These are phyloP conservation scores for Ophiostoma montium DNA, from an alignment of 2,329 filamentous ascomycete genomes.

Conservation along the genomic window DNA sequence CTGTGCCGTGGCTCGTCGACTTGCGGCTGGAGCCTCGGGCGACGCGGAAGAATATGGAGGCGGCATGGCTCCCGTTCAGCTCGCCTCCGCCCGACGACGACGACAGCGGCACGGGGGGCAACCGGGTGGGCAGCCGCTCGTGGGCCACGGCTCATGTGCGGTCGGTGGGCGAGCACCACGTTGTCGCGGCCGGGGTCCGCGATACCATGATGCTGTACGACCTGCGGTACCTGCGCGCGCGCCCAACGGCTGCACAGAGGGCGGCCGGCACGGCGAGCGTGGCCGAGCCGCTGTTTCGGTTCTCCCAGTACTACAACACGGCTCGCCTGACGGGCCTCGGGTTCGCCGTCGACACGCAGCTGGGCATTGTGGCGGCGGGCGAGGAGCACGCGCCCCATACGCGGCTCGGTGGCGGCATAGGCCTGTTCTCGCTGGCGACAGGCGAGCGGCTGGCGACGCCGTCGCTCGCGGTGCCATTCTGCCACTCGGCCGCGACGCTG, in stretches of 20 bases:
- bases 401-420: conserved; percentile 33
- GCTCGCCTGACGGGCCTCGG: conserved; percentile 24
- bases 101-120: background rate
- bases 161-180: conserved; percentile 32
- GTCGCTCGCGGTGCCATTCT: conserved; percentile 13
- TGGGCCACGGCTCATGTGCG: conserved; percentile 28
- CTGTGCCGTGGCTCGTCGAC: conserved; percentile 32
- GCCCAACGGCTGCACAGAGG: background rate
- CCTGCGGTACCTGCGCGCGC: conserved; percentile 27
- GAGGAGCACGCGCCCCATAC: conserved; percentile 21
- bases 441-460: conserved; percentile 25
- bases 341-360: conserved; percentile 36
- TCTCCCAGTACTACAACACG: conserved; percentile 35
- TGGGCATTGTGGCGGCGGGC: conserved; percentile 37
- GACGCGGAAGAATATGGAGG: background rate
- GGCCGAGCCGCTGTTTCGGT: conserved; percentile 29
- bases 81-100: background rate
- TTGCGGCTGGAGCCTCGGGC: conserved; percentile 20
- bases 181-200: conserved; percentile 38
- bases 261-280: background rate
- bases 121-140: background rate
- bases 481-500: background rate
- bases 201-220: conserved; percentile 43
- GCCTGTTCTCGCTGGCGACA: conserved; percentile 34
- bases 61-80: conserved; percentile 5